Evolutionary conservation across 2,329 filamentous ascomycete species (phyloP), one percentile per base, ranked within the genome.

Genomic region (Orbilia quercus): DNA sequence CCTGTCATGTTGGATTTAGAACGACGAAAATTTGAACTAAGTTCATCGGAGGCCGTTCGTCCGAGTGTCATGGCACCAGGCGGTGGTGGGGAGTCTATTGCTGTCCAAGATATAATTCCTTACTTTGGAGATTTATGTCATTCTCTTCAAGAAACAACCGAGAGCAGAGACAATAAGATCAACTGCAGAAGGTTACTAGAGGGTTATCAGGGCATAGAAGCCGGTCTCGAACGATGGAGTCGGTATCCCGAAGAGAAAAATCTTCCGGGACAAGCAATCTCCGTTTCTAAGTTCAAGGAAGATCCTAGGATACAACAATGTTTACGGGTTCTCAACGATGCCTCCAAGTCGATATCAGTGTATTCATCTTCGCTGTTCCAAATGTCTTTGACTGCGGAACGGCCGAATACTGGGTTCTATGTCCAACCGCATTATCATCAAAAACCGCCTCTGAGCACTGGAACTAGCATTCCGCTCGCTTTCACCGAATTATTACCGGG

Each of bases 121-220:
- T 79, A 77, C 58, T 79, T 78, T 70, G 77, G 77, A 18, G 77
- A 79, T 48, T 42, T 79, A 23, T 76, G 76, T 48, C 77, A 78
- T 54, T 78, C 77, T 31, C 71, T 79, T 45, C 73, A 77, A 51
- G 76, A 78, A 57, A 71, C 72, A 53, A 75, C 76, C 55, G 69
- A 76, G 18, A 76, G 47, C 38, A 76, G 75, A 59, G 75, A 69
- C 59, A 70, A 59, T 47, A 77, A 75, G 65, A 76, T 78, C 42
- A 76, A 76, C 55, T 78, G 76, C 53, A 74, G 64, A 16, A 76
- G 74, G 34, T 75, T 78, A 50, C 55, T 77, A 40, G 62, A 76
- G 25, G 76, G 76, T 5, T 70, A 76, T 34, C 69, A 76, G 34
- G 71, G 58, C 31, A 77, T 78, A 40, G 70, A 71, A 58, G 70